These are phyloP conservation scores for Dinochytrium kinnereticum DNA, from an alignment of 371 early-diverging fungal genomes.

Conservation along the genomic window DNA sequence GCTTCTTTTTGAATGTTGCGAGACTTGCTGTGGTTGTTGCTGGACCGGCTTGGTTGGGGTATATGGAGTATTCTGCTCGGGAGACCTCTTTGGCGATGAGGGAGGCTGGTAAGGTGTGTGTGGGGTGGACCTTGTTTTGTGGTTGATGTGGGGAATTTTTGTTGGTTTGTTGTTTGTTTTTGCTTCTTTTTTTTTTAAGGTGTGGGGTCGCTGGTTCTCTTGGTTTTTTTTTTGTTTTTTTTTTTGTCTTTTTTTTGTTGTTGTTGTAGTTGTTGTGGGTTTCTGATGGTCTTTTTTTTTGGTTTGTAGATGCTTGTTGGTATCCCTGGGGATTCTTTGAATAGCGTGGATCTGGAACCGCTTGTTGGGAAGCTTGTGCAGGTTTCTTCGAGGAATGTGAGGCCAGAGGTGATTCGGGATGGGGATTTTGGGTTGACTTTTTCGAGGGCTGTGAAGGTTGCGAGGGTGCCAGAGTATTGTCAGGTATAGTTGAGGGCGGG, in stretches of 20 bases:
- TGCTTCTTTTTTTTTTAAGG: too few species aligned
- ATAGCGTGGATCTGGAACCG: neutral
- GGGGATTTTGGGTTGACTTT: constrained; percentile 26
- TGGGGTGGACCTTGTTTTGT: neutral
- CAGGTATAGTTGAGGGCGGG: too few species aligned
- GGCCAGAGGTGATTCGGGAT: constrained; percentile 21
- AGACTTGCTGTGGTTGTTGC: neutral
- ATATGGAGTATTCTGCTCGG: neutral
- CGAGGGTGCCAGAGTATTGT: constrained; percentile 33
- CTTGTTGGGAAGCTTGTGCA: constrained; percentile 24
- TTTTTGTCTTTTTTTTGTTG: too few species aligned
- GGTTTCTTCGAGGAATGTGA: constrained; percentile 16
- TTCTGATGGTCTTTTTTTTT: neutral
- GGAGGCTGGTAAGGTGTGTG: neutral
- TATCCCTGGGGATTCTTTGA: neutral
- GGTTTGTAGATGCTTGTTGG: neutral
- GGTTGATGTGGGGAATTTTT: neutral
- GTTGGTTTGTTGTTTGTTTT: too few species aligned
- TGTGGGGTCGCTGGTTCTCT: too few species aligned
- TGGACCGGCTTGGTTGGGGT: neutral
- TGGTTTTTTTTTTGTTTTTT: too few species aligned
- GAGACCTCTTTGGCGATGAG: constrained; percentile 5
- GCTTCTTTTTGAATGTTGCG: neutral
- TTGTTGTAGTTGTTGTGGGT: neutral
- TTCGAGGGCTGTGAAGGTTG: constrained; percentile 19